Conservation (phyloP, 1,139 yeast genomes). For the Blastobotrys capitulatus region DNA sequence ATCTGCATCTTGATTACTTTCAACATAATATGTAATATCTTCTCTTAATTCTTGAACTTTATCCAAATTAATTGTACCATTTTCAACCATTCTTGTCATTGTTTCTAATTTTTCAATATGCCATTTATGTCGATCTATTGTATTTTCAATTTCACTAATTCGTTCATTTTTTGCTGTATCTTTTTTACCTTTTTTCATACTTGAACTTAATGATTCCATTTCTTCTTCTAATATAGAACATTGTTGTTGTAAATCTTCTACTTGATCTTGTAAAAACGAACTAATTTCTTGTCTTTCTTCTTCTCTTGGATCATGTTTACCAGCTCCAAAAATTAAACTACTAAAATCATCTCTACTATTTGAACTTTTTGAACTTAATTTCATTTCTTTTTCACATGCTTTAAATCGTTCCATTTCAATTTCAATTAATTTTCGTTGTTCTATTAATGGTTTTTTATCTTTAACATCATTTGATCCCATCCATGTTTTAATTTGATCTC, state of each 20-base stretch:
- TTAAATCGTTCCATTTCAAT: conserved; percentile 89
- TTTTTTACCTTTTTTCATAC: conserved; percentile 54
- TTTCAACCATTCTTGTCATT: conserved; percentile 71
- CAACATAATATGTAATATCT: conserved; percentile 90
- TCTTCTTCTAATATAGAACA: conserved; percentile 75
- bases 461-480: conserved; percentile 87
- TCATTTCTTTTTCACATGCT: conserved; percentile 89
- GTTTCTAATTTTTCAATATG: conserved; percentile 76
- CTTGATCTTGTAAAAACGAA: conserved; percentile 62
- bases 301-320: conserved; percentile 71
- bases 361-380: conserved; percentile 94
- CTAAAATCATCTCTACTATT: conserved; percentile 92
- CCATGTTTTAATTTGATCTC: conserved; percentile 98
- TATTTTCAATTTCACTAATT: conserved; percentile 57
- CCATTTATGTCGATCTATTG: conserved; percentile 69
- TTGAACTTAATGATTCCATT: conserved; percentile 52
- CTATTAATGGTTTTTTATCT: conserved; percentile 75
- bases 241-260: conserved; percentile 82
- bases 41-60: conserved; percentile 76
- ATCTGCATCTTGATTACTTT: conserved; percentile 92
- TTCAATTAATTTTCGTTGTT: conserved; percentile 79
- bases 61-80: conserved; percentile 78
- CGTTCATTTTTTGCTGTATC: conserved; percentile 50
- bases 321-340: conserved; percentile 36
- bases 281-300: conserved; percentile 72